A percentile compares a stretch with the other conserved stretches of the same genome.
Conservation (phyloP, 768 basidiomycete genomes). For the Boletus coccyginus region DNA sequence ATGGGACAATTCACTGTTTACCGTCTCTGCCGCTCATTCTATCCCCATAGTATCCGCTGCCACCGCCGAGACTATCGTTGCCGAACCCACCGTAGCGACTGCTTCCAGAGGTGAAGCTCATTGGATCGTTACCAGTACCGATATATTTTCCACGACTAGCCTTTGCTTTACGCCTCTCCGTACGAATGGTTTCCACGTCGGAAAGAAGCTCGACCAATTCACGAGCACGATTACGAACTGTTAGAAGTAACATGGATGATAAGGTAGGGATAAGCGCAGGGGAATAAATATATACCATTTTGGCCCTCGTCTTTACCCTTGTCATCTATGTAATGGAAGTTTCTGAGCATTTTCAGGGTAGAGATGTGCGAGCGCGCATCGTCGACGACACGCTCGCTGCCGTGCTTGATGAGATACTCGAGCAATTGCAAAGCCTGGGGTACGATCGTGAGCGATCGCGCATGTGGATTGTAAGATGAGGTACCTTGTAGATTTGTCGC, state of each 20-base stretch:
- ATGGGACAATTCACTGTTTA: slow-evolving; percentile 19
- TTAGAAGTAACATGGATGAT: slow-evolving; percentile 1
- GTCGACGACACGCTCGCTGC: slow-evolving; percentile 96
- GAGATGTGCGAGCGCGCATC: slow-evolving; percentile 93
- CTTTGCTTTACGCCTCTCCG: slow-evolving; percentile 91
- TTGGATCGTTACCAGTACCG: slow-evolving; percentile 81
- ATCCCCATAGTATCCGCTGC: slow-evolving; percentile 45
- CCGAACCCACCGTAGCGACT: slow-evolving; percentile 73
- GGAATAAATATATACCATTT: slow-evolving; percentile 66
- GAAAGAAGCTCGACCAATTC: slow-evolving; percentile 90
- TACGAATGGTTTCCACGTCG: slow-evolving; percentile 88
- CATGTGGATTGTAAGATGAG: neutral
- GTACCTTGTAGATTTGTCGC: slow-evolving; percentile 97
- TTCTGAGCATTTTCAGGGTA: slow-evolving; percentile 95
- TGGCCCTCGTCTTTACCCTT: slow-evolving; percentile 98
- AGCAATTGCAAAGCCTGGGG: slow-evolving; percentile 83
- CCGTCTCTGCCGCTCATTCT: slow-evolving; percentile 40
- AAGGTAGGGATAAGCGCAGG: neutral
- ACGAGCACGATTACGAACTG: slow-evolving; percentile 91
- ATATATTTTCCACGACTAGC: slow-evolving; percentile 84
- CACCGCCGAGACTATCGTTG: slow-evolving; percentile 42
- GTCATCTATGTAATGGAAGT: slow-evolving; percentile 98
- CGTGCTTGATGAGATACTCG: slow-evolving; percentile 96
- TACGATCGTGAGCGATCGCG: neutral
- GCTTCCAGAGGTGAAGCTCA: slow-evolving; percentile 57